Evolutionary conservation across 2,329 filamentous ascomycete genomes (phyloP).

Genomic region (Zymoseptoria crescenta): DNA sequence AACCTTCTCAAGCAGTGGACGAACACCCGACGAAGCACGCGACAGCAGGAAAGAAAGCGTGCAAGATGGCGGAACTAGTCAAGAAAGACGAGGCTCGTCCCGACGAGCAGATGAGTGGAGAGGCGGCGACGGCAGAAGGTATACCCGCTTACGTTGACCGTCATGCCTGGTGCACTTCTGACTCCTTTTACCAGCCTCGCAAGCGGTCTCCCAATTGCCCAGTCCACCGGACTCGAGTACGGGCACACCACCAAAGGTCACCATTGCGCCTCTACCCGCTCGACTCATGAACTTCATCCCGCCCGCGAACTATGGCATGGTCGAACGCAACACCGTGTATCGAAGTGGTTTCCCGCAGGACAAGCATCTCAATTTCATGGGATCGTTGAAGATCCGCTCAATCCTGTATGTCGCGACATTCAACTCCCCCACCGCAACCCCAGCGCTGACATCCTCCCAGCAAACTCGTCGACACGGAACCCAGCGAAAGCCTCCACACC

Average conservation of each 20-base stretch:
- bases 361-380: constrained; percentile 63
- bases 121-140: not conserved
- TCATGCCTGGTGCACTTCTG: not conserved
- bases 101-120: not conserved
- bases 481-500: constrained; percentile 39
- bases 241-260: constrained; percentile 13
- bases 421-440: constrained; percentile 16
- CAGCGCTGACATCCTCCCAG: constrained; percentile 26
- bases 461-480: constrained; percentile 43
- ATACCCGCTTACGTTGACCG: not conserved
- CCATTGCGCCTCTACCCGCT: constrained; percentile 20
- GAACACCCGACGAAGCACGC: not conserved
- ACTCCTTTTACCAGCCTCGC: not conserved
- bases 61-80: not conserved
- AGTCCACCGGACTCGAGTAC: constrained; percentile 20
- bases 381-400: constrained; percentile 63
- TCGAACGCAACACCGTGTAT: constrained; percentile 65
- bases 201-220: constrained; percentile 15
- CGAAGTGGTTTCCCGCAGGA: constrained; percentile 71
- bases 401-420: constrained; percentile 54
- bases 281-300: constrained; percentile 35
- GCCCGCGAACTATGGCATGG: constrained; percentile 70
- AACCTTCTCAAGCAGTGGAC: not conserved
- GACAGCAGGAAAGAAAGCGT: not conserved
- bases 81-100: not conserved